Percentiles rank a stretch among this genome's conserved stretches.
Evolutionary conservation across 106 monocot species (phyloP).

Genomic region (Posidonia australis): DNA sequence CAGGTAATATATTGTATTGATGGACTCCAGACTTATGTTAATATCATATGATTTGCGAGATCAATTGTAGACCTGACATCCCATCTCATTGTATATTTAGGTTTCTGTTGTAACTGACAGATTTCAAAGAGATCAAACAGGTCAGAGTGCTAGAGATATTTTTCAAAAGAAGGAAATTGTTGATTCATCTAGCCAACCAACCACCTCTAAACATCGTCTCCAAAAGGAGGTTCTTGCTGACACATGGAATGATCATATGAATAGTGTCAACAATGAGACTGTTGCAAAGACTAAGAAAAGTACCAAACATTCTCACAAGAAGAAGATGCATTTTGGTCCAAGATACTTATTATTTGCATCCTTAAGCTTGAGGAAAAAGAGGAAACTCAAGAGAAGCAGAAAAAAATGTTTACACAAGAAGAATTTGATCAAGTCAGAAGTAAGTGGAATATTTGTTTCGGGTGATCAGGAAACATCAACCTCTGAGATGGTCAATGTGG

Average conservation of each 20-base stretch:
- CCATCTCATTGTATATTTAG: not conserved
- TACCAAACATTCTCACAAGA: constrained; percentile 11
- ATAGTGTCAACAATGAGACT: not conserved
- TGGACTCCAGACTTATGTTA: too few relatives aligned
- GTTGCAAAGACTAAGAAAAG: not conserved
- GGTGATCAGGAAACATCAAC: constrained; percentile 30
- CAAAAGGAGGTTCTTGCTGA: not conserved
- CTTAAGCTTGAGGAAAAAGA: constrained; percentile 27
- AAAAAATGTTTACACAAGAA: constrained; percentile 9
- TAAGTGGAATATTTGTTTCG: not conserved
- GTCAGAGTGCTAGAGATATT: not conserved
- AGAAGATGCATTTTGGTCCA: constrained; percentile 30
- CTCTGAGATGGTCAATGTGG: constrained; percentile 20
- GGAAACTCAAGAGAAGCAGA: constrained; percentile 38
- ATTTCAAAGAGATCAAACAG: not conserved
- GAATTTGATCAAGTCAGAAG: constrained; percentile 9
- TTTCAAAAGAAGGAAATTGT: not conserved
- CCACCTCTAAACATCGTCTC: not conserved
- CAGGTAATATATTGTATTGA: not conserved
- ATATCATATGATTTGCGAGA: not conserved
- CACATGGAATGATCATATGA: not conserved
- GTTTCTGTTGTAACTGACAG: not conserved
- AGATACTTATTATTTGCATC: constrained; percentile 42
- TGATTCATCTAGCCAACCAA: not conserved
- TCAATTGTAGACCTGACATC: not conserved